A percentile compares a stretch with the other conserved stretches of the same genome.
phyloP scores from a whole-genome alignment of 1,139 yeast species.

The Chernovozyma sophiae-reginae region DNA sequence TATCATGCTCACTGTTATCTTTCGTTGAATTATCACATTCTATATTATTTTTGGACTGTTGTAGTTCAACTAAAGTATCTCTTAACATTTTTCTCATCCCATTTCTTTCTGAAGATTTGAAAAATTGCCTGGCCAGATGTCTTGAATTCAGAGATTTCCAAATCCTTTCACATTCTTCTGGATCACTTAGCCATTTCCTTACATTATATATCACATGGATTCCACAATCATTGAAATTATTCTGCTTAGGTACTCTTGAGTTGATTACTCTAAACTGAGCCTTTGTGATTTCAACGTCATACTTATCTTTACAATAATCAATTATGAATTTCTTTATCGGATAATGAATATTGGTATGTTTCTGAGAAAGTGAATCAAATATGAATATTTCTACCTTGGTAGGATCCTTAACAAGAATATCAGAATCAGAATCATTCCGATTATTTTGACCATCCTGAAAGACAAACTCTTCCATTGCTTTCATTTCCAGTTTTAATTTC shows the following conservation, averaged over 20 bases:
- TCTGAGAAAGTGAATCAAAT: slow-evolving; percentile 71
- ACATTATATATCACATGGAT: slow-evolving; percentile 83
- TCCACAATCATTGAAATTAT: slow-evolving; percentile 93
- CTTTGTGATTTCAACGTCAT: slow-evolving; percentile 44
- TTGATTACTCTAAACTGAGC: slow-evolving; percentile 38
- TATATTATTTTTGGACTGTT: slow-evolving; percentile 10
- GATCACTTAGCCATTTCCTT: slow-evolving; percentile 55
- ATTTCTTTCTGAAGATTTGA: slow-evolving; percentile 31
- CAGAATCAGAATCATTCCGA: slow-evolving; percentile 1
- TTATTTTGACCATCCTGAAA: background rate
- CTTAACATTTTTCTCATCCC: slow-evolving; percentile 29
- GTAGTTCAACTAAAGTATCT: slow-evolving; percentile 23
- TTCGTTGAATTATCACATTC: slow-evolving; percentile 3
- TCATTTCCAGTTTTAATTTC: slow-evolving; percentile 1
- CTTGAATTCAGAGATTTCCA: slow-evolving; percentile 37
- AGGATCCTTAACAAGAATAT: background rate
- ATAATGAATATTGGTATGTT: slow-evolving; percentile 48
- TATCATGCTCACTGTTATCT: slow-evolving; percentile 17
- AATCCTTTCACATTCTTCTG: slow-evolving; percentile 43
- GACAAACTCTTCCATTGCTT: slow-evolving; percentile 1
- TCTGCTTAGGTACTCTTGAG: slow-evolving; percentile 76
- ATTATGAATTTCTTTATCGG: slow-evolving; percentile 64
- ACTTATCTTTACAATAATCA: slow-evolving; percentile 66
- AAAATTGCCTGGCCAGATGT: slow-evolving; percentile 17
- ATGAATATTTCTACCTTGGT: slow-evolving; percentile 53